Evolutionary conservation across 495 filamentous ascomycete species (phyloP).

Genomic region (Lophium mytilinum): DNA sequence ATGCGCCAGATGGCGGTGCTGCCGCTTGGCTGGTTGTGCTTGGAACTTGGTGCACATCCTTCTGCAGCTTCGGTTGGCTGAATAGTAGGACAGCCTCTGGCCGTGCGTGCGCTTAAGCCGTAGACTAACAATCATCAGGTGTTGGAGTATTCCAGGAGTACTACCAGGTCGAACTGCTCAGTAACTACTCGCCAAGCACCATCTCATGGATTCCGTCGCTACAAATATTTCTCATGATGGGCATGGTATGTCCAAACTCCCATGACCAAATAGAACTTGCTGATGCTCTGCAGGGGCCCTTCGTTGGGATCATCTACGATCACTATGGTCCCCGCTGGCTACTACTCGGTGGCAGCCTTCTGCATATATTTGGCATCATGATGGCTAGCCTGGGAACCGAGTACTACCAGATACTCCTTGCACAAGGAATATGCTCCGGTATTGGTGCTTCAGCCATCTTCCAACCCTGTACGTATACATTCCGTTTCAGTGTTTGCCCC

Average conservation of each 20-base stretch:
- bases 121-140: background rate
- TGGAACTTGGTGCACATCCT: conserved; percentile 22
- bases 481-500: background rate
- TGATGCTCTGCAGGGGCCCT: conserved; percentile 51
- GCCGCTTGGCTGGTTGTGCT: conserved; percentile 24
- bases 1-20: conserved; percentile 23
- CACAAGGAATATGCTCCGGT: conserved; percentile 43
- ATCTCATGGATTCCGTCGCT: conserved; percentile 51
- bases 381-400: conserved; percentile 54
- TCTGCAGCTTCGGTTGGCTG: conserved; percentile 29
- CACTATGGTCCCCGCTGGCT: conserved; percentile 61
- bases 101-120: background rate
- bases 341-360: conserved; percentile 49
- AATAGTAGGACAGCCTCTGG: conserved; percentile 9
- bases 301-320: conserved; percentile 64
- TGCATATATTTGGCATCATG: conserved; percentile 63
- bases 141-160: conserved; percentile 52
- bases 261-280: conserved; percentile 32
- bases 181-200: conserved; percentile 38
- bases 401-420: conserved; percentile 57
- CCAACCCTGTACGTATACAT: conserved; percentile 28
- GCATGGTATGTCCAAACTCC: background rate
- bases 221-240: background rate
- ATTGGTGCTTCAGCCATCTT: conserved; percentile 42
- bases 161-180: conserved; percentile 44